Percentiles rank a stretch among this genome's conserved stretches.
Conservation (phyloP, 306 rosid genomes). For the Pachyrhizus erosus region DNA sequence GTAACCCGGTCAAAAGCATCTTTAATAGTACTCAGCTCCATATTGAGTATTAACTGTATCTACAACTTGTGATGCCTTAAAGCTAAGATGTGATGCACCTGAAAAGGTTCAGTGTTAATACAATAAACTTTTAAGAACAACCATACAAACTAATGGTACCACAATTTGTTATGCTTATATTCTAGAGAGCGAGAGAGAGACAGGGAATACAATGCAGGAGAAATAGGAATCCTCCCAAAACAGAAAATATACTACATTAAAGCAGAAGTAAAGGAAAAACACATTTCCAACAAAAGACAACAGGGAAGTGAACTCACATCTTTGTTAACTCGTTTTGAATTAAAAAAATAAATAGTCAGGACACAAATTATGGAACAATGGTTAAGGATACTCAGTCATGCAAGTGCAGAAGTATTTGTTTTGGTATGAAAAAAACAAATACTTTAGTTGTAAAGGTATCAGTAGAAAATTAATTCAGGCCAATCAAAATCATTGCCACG, state of each 20-base stretch:
- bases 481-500: slow-evolving; percentile 12
- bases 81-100: slow-evolving; percentile 41
- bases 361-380: slow-evolving; percentile 13
- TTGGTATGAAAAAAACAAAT: slow-evolving; percentile 9
- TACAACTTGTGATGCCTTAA: slow-evolving; percentile 29
- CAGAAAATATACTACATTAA: neutral
- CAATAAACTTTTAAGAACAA: slow-evolving; percentile 26
- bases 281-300: neutral
- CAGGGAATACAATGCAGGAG: neutral
- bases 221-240: neutral
- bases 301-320: neutral
- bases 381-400: neutral
- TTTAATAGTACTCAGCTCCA: slow-evolving; percentile 79
- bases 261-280: neutral
- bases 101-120: slow-evolving; percentile 42
- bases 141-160: neutral
- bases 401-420: neutral
- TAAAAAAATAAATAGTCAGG: neutral
- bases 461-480: slow-evolving; percentile 7
- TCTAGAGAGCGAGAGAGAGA: slow-evolving; percentile 25
- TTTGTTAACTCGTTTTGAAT: neutral
- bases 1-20: slow-evolving; percentile 81
- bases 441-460: neutral
- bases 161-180: slow-evolving; percentile 10
- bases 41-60: slow-evolving; percentile 49